Base-by-base conservation (phyloP, 106 monocot genomes). In the Alisma plantagoaquatica region DNA sequence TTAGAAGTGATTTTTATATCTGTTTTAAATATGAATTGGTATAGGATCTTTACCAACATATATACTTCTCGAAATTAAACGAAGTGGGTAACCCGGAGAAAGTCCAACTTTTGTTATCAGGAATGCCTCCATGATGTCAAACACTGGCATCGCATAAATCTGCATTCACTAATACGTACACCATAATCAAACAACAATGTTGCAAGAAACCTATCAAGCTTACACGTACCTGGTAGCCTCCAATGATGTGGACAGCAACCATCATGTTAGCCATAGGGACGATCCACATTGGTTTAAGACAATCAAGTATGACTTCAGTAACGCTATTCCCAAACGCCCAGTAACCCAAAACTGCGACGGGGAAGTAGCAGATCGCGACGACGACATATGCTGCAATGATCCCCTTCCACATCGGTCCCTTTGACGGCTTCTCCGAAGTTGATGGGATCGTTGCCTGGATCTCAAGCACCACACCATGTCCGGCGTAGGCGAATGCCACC, bases 151-250 rank as follows among this genome's bases (percentile, higher is more conserved):
- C n/a, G n/a, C n/a, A n/a, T n/a, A n/a, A n/a, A n/a, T n/a, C n/a
- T n/a, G n/a, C n/a, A n/a, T n/a, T n/a, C n/a, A n/a, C n/a, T n/a
- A n/a, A n/a, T n/a, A n/a, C n/a, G n/a, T n/a, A n/a, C n/a, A n/a
- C n/a, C n/a, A n/a, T n/a, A n/a, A n/a, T n/a, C n/a, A n/a, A n/a
- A n/a, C n/a, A n/a, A n/a, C n/a, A n/a, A n/a, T n/a, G n/a, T n/a
- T n/a, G n/a, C n/a, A n/a, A n/a, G n/a, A n/a, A n/a, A n/a, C n/a
- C n/a, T n/a, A n/a, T n/a, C n/a, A n/a, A n/a, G n/a, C n/a, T n/a
- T n/a, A n/a, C n/a, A n/a, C n/a, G n/a, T 43, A 43, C 43, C 43
- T 43, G 43, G 6, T 43, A 43, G 43, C 43, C 18, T 43, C 43
- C 43, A 12, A 43, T 43, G 43, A 43, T 18, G 6, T 43, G 43